These are phyloP conservation scores for Centrapalus pauciflorus DNA, from an alignment of 129 eudicot species.

Conservation along the genomic window DNA sequence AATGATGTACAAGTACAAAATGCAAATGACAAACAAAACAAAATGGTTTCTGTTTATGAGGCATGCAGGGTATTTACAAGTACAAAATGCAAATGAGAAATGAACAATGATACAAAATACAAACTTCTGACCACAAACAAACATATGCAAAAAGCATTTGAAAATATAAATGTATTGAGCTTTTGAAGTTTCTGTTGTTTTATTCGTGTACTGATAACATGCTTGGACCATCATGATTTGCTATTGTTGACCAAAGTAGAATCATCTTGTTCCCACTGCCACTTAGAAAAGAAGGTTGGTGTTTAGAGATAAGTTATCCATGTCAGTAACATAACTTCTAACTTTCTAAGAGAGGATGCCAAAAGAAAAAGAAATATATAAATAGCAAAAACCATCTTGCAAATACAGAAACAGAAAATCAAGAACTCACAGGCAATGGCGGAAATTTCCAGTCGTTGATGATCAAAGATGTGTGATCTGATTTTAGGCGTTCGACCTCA, in stretches of 20 bases:
- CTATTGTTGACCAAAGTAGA: not conserved
- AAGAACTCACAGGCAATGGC: constrained; percentile 36
- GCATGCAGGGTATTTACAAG: not conserved
- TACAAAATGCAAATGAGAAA: not conserved
- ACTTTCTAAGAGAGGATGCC: not conserved
- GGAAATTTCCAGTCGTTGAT: constrained; percentile 26
- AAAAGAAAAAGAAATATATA: not conserved
- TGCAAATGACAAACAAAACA: not conserved
- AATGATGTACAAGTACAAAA: not conserved
- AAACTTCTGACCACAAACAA: not conserved
- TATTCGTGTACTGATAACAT: not conserved
- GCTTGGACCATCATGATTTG: not conserved
- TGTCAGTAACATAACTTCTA: not conserved
- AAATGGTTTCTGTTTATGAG: not conserved
- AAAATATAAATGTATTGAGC: not conserved
- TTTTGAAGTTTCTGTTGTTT: not conserved
- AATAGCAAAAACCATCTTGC: not conserved
- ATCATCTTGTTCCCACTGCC: constrained; percentile 20
- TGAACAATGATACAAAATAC: not conserved
- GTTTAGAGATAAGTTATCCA: not conserved
- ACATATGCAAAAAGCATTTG: not conserved
- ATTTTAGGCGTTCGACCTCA: constrained; percentile 7
- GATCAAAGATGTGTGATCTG: constrained; percentile 4
- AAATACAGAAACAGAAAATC: not conserved
- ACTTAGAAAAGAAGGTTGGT: not conserved